Percentiles rank a stretch among this genome's conserved stretches.
Evolutionary conservation across 768 basidiomycete species (phyloP).

Genomic region (Phaffia tasmanica): DNA sequence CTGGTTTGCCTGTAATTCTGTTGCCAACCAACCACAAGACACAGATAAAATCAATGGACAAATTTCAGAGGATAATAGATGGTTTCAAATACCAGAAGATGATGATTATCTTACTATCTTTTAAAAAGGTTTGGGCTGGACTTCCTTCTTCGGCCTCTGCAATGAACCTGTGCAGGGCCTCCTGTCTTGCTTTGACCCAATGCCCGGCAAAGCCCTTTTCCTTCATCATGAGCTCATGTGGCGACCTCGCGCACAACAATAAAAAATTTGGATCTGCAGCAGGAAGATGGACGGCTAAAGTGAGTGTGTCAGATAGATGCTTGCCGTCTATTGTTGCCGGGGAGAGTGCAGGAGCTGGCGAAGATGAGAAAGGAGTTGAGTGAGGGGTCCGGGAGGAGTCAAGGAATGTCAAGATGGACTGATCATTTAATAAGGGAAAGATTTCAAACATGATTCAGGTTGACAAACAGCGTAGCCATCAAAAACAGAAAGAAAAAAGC

Average conservation of each 20-base stretch:
- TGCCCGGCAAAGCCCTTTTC: constrained; percentile 38
- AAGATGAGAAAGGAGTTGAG: constrained; percentile 51
- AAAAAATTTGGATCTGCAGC: constrained; percentile 53
- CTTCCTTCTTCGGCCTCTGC: constrained; percentile 7
- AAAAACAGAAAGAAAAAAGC: constrained; percentile 21
- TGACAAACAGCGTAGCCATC: background rate
- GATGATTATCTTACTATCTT: constrained; percentile 12
- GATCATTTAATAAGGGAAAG: constrained; percentile 4
- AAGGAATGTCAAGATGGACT: constrained; percentile 69
- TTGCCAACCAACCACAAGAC: no score
- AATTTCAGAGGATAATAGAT: background rate
- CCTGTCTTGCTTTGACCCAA: constrained; percentile 45
- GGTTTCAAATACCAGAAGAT: background rate
- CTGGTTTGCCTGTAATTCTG: constrained; percentile 31
- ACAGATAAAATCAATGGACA: background rate
- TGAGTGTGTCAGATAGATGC: constrained; percentile 42
- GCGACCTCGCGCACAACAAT: constrained; percentile 52
- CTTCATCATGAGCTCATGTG: constrained; percentile 45
- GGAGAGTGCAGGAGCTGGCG: constrained; percentile 63
- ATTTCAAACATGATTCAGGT: constrained; percentile 23
- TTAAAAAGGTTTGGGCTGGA: constrained; percentile 4
- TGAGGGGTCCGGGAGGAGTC: constrained; percentile 65
- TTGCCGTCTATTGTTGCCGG: constrained; percentile 70
- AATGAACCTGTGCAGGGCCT: constrained; percentile 39
- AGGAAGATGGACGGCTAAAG: constrained; percentile 53